Evolutionary conservation across 1,284 basidiomycete species (phyloP).

Genomic region (Mrakiaceae sp.): DNA sequence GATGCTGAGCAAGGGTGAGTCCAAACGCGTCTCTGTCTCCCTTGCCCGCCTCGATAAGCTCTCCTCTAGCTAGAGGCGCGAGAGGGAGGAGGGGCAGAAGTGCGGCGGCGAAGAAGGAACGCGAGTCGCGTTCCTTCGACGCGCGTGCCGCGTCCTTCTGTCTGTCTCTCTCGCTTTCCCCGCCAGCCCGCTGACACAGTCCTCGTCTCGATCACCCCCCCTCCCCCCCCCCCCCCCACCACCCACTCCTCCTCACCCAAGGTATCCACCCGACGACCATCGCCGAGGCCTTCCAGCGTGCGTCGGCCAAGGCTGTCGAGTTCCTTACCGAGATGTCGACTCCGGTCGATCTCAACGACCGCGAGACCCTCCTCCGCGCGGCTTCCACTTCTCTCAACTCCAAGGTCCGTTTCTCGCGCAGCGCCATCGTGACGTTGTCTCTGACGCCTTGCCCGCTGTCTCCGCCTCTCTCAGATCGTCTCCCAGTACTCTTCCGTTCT

Average conservation of each 20-base stretch:
- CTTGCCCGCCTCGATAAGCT: neutral
- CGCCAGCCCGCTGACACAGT: neutral
- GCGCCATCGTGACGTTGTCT: neutral
- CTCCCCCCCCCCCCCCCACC: too few species aligned
- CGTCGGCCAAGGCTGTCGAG: conserved; percentile 86
- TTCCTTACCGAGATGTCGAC: conserved; percentile 86
- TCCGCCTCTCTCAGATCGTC: conserved; percentile 57
- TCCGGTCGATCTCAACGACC: conserved; percentile 85
- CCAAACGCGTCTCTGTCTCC: neutral
- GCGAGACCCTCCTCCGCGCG: conserved; percentile 73
- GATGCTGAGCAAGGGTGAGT: conserved; percentile 75
- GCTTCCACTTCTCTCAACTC: conserved; percentile 95
- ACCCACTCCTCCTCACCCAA: conserved; percentile 16
- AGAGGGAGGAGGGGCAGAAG: neutral
- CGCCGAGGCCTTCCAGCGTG: conserved; percentile 88
- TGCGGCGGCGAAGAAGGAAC: too few species aligned
- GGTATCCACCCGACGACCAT: conserved; percentile 94
- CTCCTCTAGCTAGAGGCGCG: too few species aligned
- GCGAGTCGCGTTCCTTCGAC: neutral
- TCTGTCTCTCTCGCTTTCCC: neutral
- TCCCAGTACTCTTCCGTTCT: conserved; percentile 97
- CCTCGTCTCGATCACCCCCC: neutral
- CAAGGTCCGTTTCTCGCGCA: conserved; percentile 47
- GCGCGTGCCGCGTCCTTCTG: neutral
- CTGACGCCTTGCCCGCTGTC: neutral